Conservation (phyloP, 1,284 basidiomycete genomes). For the Marasmius oreades region DNA sequence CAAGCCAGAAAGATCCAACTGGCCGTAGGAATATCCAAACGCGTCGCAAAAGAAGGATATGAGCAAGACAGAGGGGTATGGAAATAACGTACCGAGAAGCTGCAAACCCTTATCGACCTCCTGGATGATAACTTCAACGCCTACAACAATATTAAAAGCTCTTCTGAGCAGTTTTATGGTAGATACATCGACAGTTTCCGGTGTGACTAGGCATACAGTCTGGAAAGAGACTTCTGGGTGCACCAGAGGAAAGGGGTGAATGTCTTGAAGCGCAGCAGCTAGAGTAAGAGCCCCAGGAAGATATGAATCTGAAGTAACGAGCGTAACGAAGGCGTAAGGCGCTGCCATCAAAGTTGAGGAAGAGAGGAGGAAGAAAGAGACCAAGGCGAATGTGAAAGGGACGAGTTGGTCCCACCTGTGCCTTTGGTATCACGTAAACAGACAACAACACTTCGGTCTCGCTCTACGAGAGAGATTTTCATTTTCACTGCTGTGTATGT, state of each 20-base stretch:
- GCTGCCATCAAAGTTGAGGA: constrained; percentile 47
- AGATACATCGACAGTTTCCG: constrained; percentile 86
- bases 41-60: constrained; percentile 13
- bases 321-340: constrained; percentile 82
- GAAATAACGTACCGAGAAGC: constrained; percentile 72
- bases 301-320: constrained; percentile 88
- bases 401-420: too few species aligned
- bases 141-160: constrained; percentile 84
- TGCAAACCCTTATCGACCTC: constrained; percentile 62
- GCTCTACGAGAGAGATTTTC: too few species aligned
- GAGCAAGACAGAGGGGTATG: constrained; percentile 7
- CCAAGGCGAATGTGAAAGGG: constrained; percentile 1
- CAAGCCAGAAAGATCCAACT: not conserved
- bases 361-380: constrained; percentile 15
- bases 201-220: constrained; percentile 91
- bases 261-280: constrained; percentile 77
- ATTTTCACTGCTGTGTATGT: not conserved
- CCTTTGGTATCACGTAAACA: not conserved
- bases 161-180: constrained; percentile 79
- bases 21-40: constrained; percentile 10
- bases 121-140: constrained; percentile 83
- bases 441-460: not conserved
- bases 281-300: constrained; percentile 89
- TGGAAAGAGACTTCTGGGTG: constrained; percentile 68
- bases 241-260: constrained; percentile 59